These are phyloP conservation scores for Epithele typhae DNA, from an alignment of 768 basidiomycete species.

Conservation along the genomic window DNA sequence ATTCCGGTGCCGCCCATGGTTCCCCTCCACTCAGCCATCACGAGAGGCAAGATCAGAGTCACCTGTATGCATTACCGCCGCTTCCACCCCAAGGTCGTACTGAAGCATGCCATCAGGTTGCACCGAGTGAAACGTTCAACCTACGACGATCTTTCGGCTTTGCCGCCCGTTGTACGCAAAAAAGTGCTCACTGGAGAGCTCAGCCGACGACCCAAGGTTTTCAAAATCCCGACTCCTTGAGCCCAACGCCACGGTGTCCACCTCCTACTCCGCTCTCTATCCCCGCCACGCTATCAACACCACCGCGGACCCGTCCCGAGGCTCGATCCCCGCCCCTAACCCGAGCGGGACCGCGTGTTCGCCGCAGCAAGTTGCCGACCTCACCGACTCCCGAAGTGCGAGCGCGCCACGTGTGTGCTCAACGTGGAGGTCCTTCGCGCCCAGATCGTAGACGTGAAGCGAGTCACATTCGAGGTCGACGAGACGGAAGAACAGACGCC, in stretches of 20 bases:
- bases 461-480: constrained; percentile 70
- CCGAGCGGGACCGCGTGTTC: constrained; percentile 73
- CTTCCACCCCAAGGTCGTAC: too few species aligned
- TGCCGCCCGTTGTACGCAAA: too few species aligned
- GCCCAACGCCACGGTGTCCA: constrained; percentile 74
- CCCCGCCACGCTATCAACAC: constrained; percentile 69
- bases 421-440: constrained; percentile 72
- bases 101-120: too few species aligned
- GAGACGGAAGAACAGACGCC: constrained; percentile 48
- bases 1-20: too few species aligned
- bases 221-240: constrained; percentile 69
- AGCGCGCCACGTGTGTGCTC: constrained; percentile 89
- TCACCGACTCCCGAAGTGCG: constrained; percentile 82
- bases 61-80: too few species aligned
- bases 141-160: too few species aligned
- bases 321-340: constrained; percentile 49
- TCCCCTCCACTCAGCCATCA: too few species aligned
- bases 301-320: constrained; percentile 75
- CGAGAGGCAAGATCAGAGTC: too few species aligned
- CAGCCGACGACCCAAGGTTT: too few species aligned
- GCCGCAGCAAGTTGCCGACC: constrained; percentile 54
- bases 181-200: too few species aligned
- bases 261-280: constrained; percentile 83
- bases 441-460: constrained; percentile 80
- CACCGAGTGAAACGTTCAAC: too few species aligned